phyloP scores from a whole-genome alignment of 257 asterid species.

The Solanum appendiculatum region DNA sequence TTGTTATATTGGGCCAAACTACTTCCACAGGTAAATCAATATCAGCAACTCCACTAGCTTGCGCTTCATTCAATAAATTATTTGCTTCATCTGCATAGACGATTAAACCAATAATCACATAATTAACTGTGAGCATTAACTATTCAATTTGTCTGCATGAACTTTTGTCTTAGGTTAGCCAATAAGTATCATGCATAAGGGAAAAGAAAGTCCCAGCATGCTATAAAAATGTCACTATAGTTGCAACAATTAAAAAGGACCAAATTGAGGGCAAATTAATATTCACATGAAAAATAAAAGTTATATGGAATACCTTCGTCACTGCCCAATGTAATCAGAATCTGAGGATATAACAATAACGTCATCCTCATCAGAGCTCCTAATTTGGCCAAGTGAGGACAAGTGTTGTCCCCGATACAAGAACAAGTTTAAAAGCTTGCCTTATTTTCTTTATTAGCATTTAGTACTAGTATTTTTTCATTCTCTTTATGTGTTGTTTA shows the following conservation, averaged over 20 bases:
- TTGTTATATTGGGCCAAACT: background rate
- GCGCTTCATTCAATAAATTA: too few species aligned
- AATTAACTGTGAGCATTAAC: background rate
- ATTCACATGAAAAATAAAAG: background rate
- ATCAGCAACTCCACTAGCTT: background rate
- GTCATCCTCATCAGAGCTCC: slow-evolving; percentile 3
- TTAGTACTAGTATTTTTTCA: background rate
- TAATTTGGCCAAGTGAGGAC: background rate
- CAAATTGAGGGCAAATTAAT: background rate
- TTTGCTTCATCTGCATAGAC: background rate
- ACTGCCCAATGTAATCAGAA: background rate
- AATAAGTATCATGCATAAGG: background rate
- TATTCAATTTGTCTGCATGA: background rate
- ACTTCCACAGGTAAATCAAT: background rate
- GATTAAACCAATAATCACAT: background rate
- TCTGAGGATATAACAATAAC: background rate
- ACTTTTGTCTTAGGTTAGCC: background rate
- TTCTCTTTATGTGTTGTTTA: too few species aligned
- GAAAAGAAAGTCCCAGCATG: background rate
- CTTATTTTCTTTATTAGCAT: background rate
- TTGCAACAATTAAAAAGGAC: background rate
- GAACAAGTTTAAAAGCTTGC: background rate
- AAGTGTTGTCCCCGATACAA: background rate
- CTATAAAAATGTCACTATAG: background rate
- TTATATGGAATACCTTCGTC: slow-evolving; percentile 2